phyloP scores from a whole-genome alignment of 2,329 filamentous ascomycete species.

The Fusarium camptoceras region DNA sequence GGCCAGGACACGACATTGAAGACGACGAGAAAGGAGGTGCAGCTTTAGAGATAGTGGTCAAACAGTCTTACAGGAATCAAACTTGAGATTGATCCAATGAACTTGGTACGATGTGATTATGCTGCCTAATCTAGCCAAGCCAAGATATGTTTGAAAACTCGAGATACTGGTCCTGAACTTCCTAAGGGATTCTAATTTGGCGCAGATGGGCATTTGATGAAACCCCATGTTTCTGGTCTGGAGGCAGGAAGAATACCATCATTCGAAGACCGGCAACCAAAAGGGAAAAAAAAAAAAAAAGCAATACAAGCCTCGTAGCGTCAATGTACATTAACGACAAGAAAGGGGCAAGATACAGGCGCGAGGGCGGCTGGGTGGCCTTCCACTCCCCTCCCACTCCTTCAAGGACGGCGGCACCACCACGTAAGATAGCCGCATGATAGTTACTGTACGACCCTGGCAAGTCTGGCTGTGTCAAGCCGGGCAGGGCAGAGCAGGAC shows the following conservation, averaged over 20 bases:
- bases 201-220: constrained; percentile 20
- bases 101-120: background rate
- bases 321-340: background rate
- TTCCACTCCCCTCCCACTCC: constrained; percentile 26
- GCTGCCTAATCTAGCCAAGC: background rate
- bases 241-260: constrained; percentile 7
- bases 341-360: constrained; percentile 31
- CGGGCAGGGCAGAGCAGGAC: constrained; percentile 1
- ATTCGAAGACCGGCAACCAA: constrained; percentile 6
- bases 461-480: constrained; percentile 2
- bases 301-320: background rate
- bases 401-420: background rate
- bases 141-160: background rate
- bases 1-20: constrained; percentile 18
- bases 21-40: constrained; percentile 14
- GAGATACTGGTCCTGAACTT: background rate
- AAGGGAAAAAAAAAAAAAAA: no score
- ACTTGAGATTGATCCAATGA: constrained; percentile 25
- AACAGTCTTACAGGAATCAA: constrained; percentile 23
- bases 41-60: constrained; percentile 21
- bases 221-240: constrained; percentile 31
- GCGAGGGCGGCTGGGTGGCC: constrained; percentile 28
- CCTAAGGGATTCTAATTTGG: background rate
- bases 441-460: background rate
- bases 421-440: constrained; percentile 30